These are phyloP conservation scores for Zygosaccharomyces sapae DNA, from an alignment of 1,139 yeast genomes.

Conservation along the genomic window DNA sequence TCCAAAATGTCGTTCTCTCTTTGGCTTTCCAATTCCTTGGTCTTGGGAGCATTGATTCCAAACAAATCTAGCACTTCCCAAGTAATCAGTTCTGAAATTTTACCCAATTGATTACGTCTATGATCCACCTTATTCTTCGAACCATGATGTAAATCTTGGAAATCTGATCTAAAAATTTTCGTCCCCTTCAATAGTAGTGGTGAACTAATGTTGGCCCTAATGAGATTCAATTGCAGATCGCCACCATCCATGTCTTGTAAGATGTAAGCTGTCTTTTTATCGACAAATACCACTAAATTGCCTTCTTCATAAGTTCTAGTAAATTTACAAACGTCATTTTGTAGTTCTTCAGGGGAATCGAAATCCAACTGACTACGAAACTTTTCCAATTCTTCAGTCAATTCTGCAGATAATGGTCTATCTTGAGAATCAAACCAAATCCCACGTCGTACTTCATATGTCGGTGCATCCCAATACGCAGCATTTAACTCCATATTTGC, in stretches of 20 bases:
- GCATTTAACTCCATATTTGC: constrained; percentile 54
- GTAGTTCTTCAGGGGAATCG: constrained; percentile 13
- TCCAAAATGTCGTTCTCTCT: constrained; percentile 39
- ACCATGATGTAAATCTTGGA: constrained; percentile 11
- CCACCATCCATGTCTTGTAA: constrained; percentile 39
- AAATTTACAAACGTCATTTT: constrained; percentile 23
- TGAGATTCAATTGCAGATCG: constrained; percentile 32
- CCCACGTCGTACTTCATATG: constrained; percentile 78
- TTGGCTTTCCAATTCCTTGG: constrained; percentile 22
- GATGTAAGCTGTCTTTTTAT: constrained; percentile 38
- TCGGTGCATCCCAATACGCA: constrained; percentile 86
- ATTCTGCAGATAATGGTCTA: constrained; percentile 50
- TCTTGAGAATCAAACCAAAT: constrained; percentile 71
- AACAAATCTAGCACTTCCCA: constrained; percentile 24
- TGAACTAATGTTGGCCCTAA: constrained; percentile 30
- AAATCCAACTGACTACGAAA: constrained; percentile 40
- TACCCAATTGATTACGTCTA: constrained; percentile 19
- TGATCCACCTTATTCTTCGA: constrained; percentile 16
- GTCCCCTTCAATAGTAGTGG: constrained; percentile 27
- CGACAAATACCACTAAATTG: constrained; percentile 39
- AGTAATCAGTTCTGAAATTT: constrained; percentile 22
- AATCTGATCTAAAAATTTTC: constrained; percentile 22
- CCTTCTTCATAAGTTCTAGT: constrained; percentile 22
- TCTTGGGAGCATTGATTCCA: constrained; percentile 16
- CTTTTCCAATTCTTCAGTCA: constrained; percentile 58